Evolutionary conservation across 2,329 filamentous ascomycete genomes (phyloP).

Genomic region (Endoconidiophora laricicola): DNA sequence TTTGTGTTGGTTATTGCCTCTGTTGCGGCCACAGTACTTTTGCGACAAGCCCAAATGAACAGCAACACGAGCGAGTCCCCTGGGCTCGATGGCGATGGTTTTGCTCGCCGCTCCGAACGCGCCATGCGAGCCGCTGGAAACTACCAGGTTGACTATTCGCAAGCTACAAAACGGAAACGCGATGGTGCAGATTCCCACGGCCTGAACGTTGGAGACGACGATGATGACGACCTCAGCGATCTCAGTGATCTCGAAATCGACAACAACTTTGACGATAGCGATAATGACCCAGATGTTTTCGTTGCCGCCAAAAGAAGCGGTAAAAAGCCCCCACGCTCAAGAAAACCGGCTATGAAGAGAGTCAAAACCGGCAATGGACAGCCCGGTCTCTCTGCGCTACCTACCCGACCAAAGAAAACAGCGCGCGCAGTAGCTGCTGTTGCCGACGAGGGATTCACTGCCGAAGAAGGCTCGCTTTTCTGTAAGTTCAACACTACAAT

Average conservation of each 20-base stretch:
- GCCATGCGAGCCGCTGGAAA: constrained; percentile 43
- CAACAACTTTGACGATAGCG: constrained; percentile 28
- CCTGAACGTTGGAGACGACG: constrained; percentile 28
- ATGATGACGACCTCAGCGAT: constrained; percentile 23
- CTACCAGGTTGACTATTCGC: constrained; percentile 34
- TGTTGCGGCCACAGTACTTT: neutral
- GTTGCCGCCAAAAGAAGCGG: constrained; percentile 19
- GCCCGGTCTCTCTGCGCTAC: constrained; percentile 25
- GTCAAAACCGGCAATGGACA: constrained; percentile 42
- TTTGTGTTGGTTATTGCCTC: neutral
- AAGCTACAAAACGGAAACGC: constrained; percentile 41
- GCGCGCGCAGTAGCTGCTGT: constrained; percentile 31
- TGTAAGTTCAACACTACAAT: constrained; percentile 14
- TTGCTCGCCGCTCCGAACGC: constrained; percentile 53
- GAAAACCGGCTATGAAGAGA: constrained; percentile 46
- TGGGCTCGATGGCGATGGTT: constrained; percentile 26
- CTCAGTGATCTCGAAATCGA: constrained; percentile 3
- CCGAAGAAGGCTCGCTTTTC: constrained; percentile 11
- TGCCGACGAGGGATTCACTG: constrained; percentile 7
- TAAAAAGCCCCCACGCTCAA: constrained; percentile 26
- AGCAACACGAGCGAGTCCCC: constrained; percentile 38
- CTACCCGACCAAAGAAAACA: constrained; percentile 39
- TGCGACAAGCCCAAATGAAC: constrained; percentile 29
- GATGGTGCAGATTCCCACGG: constrained; percentile 26
- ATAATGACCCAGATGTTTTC: constrained; percentile 23